Evolutionary conservation across 2,329 filamentous ascomycete genomes (phyloP), one percentile per base, ranked within the genome.

Genomic region (Xylaria sp.): DNA sequence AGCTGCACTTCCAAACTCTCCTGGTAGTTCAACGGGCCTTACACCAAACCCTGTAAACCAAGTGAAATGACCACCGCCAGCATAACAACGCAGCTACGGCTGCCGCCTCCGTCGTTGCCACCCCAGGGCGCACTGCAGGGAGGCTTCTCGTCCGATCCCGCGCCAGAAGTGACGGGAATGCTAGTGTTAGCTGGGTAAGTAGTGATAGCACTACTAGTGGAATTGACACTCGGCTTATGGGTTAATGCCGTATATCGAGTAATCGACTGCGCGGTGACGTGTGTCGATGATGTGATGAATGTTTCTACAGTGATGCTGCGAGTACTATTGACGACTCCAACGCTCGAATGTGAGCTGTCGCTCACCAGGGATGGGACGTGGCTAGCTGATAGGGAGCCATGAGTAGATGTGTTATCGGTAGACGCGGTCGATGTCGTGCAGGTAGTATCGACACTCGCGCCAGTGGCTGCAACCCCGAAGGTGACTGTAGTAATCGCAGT

Each of bases 71-170:
- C 39, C 34, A 67, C 66, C 18, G 72, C 64, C 36, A 74, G 45
- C 72, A 74, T 69, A 43, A 74, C 63, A 30, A 69, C 66, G 56
- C 73, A 75, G 20, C 55, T 69, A 25, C 30, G 48, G 52, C 57
- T 65, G 28, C 55, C 55, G 7, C 45, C 56, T 32, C 65, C 66
- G 18, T 67, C 53, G 23, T 46, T 50, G 20, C 63, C 57, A n/a
- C 63, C 57, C 70, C 67, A 70, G 41, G 41, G 43, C 9, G 66
- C 13, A 30, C 41, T 48, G 39, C 57, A 46, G 9, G 58, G 43
- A 12, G 63, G 63, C 45, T 69, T 67, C 65, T 66, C 69, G 60
- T 52, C 48, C 36, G 55, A 34, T 46, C 18, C 36, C 20, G 45
- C 45, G 41, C 59, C 53, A 25, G 70, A 66, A 25, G n/a, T 66